phyloP scores from a whole-genome alignment of 306 rosid species.

The Alnus rubra region DNA sequence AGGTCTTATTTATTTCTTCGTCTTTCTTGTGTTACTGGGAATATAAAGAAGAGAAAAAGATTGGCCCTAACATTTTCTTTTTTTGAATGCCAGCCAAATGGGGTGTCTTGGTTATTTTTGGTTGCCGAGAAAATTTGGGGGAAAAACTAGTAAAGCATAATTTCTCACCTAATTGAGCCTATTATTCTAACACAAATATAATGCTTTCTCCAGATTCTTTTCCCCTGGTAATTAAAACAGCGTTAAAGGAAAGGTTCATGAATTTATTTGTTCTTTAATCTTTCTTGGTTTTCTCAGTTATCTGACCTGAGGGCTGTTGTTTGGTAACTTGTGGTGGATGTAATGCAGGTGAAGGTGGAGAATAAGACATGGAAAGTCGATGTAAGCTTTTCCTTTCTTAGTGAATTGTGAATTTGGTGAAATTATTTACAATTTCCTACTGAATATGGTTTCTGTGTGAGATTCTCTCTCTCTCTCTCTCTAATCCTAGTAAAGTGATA shows the following conservation, averaged over 20 bases:
- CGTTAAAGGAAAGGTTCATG: background rate
- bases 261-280: too few species aligned
- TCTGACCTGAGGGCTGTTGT: background rate
- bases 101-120: too few species aligned
- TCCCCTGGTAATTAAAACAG: background rate
- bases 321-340: background rate
- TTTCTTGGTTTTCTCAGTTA: background rate
- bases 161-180: background rate
- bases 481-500: background rate
- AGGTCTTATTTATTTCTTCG: constrained; percentile 41
- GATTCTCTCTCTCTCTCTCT: background rate
- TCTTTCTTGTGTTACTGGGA: background rate
- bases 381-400: constrained; percentile 52
- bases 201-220: background rate
- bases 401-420: background rate
- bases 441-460: background rate
- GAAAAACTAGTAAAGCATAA: background rate
- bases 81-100: too few species aligned
- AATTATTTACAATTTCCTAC: background rate
- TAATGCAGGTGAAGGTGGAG: constrained; percentile 86
- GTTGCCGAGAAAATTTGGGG: background rate
- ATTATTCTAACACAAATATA: background rate
- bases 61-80: too few species aligned
- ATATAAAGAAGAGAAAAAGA: too few species aligned
- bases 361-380: constrained; percentile 92